These are phyloP conservation scores for Chenopodium berlandieri DNA, from an alignment of 148 eudicot genomes.

Conservation along the genomic window DNA sequence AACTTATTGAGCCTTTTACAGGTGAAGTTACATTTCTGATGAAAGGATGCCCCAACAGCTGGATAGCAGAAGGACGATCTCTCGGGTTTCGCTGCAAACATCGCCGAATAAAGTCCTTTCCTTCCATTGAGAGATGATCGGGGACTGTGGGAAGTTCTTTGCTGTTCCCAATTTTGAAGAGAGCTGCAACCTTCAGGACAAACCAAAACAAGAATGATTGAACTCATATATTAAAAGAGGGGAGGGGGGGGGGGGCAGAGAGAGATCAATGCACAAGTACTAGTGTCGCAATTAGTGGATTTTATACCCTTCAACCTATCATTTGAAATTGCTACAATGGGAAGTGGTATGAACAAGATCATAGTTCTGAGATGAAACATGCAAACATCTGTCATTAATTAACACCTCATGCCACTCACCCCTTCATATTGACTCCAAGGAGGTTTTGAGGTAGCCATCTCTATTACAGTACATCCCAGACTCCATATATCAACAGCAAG, in stretches of 20 bases:
- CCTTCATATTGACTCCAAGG: slow-evolving; percentile 88
- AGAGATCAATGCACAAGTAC: neutral
- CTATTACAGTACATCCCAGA: slow-evolving; percentile 84
- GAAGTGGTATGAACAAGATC: neutral
- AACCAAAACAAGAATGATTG: neutral
- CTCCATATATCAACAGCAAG: slow-evolving; percentile 88
- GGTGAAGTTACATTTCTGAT: slow-evolving; percentile 36
- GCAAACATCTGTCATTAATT: neutral
- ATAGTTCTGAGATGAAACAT: neutral
- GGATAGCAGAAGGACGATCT: slow-evolving; percentile 55
- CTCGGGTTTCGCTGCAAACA: slow-evolving; percentile 64
- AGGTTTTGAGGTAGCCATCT: slow-evolving; percentile 81
- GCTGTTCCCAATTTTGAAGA: slow-evolving; percentile 77
- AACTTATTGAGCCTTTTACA: slow-evolving; percentile 33
- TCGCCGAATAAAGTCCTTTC: slow-evolving; percentile 50
- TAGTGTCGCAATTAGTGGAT: neutral
- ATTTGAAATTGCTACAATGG: neutral
- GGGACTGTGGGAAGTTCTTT: slow-evolving; percentile 70
- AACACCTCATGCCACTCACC: slow-evolving; percentile 42
- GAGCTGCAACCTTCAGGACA: slow-evolving; percentile 58
- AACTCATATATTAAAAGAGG: neutral
- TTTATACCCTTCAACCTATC: neutral
- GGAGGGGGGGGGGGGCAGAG: neutral
- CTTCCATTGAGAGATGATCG: slow-evolving; percentile 59
- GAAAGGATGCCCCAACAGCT: slow-evolving; percentile 64